Percentiles rank a stretch among this genome's conserved stretches.
These are phyloP conservation scores for Podaxis sp. DNA, from an alignment of 768 basidiomycete genomes.

Conservation along the genomic window DNA sequence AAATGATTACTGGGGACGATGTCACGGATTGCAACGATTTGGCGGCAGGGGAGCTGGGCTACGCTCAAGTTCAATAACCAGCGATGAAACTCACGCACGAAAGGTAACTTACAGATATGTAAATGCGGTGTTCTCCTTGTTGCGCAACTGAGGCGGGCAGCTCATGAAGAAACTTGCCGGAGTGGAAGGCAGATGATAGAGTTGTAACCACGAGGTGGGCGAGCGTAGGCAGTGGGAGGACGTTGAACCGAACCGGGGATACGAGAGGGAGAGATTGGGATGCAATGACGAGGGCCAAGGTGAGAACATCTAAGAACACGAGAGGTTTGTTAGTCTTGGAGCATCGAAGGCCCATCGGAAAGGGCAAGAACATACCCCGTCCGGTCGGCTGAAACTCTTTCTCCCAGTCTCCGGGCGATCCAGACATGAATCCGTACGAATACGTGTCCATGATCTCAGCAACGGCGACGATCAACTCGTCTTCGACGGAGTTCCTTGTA, in stretches of 20 bases:
- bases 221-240: constrained; percentile 51
- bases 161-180: constrained; percentile 49
- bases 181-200: constrained; percentile 50
- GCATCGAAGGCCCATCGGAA: neutral
- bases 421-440: constrained; percentile 22
- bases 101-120: constrained; percentile 24
- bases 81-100: neutral
- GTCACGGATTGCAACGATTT: constrained; percentile 31
- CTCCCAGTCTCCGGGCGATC: constrained; percentile 46
- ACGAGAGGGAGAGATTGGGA: constrained; percentile 59
- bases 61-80: neutral
- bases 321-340: neutral
- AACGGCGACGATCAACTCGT: constrained; percentile 62
- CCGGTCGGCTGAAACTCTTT: constrained; percentile 59
- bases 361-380: constrained; percentile 30
- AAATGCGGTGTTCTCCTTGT: constrained; percentile 22
- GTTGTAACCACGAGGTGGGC: constrained; percentile 33
- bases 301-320: constrained; percentile 33
- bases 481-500: constrained; percentile 46
- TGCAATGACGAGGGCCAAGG: constrained; percentile 49
- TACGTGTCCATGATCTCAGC: constrained; percentile 73
- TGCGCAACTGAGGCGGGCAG: constrained; percentile 29
- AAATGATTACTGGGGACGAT: constrained; percentile 30
- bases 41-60: constrained; percentile 30
- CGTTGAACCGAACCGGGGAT: constrained; percentile 48